A percentile compares a stretch with the other conserved stretches of the same genome.
Conservation (phyloP, 257 asterid genomes). For the Paulownia fortunei region DNA sequence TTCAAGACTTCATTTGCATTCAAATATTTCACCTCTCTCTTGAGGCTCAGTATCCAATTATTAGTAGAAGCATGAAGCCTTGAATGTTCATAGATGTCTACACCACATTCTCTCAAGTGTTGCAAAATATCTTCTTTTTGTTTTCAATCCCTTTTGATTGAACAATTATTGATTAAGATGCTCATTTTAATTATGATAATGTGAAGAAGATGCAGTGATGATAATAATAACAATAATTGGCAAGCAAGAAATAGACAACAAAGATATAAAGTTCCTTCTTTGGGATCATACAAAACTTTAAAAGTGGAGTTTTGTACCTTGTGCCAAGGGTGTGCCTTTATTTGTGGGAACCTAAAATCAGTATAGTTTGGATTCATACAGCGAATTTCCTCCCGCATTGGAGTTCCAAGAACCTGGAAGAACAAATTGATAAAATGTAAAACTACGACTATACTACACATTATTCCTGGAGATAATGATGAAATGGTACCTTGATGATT, state of each 20-base stretch:
- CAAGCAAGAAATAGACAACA: neutral
- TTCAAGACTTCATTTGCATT: too few relatives aligned
- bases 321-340: conserved; percentile 85
- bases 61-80: too few relatives aligned
- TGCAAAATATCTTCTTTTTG: too few relatives aligned
- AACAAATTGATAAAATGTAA: conserved; percentile 16
- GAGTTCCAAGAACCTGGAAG: conserved; percentile 77
- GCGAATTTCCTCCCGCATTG: conserved; percentile 78
- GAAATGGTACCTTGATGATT: conserved; percentile 62
- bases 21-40: too few relatives aligned
- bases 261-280: neutral
- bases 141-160: too few relatives aligned
- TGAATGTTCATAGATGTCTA: too few relatives aligned
- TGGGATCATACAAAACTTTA: neutral
- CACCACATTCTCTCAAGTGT: too few relatives aligned
- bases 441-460: conserved; percentile 5
- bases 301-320: conserved; percentile 45
- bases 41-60: too few relatives aligned
- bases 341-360: conserved; percentile 78
- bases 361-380: conserved; percentile 77
- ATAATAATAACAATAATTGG: neutral
- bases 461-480: neutral
- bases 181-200: neutral
- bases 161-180: too few relatives aligned
- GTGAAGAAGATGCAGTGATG: neutral